Conservation (phyloP, 192 early-diverging fungal species). For the Geranomyces michiganensis region DNA sequence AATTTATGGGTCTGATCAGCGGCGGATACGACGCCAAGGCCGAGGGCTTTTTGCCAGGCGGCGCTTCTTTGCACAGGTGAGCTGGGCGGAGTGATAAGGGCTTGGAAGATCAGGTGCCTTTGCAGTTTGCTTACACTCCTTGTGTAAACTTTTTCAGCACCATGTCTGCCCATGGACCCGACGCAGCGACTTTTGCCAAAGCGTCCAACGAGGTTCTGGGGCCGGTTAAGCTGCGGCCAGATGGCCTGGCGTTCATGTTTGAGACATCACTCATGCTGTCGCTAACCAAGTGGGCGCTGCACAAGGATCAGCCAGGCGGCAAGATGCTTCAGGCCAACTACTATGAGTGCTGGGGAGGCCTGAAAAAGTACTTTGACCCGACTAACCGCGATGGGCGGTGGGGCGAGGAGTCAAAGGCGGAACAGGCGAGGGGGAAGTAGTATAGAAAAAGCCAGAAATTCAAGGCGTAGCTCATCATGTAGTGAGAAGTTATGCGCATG, state of each 20-base stretch:
- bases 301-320: slow-evolving; percentile 53
- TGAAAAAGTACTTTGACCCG: slow-evolving; percentile 55
- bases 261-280: slow-evolving; percentile 82
- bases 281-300: slow-evolving; percentile 79
- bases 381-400: slow-evolving; percentile 31
- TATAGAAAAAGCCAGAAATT: no score
- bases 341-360: slow-evolving; percentile 82
- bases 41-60: slow-evolving; percentile 89
- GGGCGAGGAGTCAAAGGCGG: slow-evolving; percentile 1
- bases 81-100: no score
- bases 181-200: slow-evolving; percentile 72
- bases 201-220: slow-evolving; percentile 70
- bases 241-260: slow-evolving; percentile 95
- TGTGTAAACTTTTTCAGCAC: slow-evolving; percentile 38
- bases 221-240: slow-evolving; percentile 80
- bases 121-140: not conserved
- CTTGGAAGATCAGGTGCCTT: not conserved
- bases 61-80: slow-evolving; percentile 67
- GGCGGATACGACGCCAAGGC: slow-evolving; percentile 94
- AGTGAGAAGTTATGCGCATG: no score
- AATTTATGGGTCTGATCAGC: slow-evolving; percentile 96
- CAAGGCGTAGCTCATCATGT: no score
- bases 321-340: slow-evolving; percentile 81
- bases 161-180: slow-evolving; percentile 95
- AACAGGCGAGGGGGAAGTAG: no score